These are phyloP conservation scores for Saccharomycopsis sp. DNA, from an alignment of 805 yeast genomes.

Conservation along the genomic window DNA sequence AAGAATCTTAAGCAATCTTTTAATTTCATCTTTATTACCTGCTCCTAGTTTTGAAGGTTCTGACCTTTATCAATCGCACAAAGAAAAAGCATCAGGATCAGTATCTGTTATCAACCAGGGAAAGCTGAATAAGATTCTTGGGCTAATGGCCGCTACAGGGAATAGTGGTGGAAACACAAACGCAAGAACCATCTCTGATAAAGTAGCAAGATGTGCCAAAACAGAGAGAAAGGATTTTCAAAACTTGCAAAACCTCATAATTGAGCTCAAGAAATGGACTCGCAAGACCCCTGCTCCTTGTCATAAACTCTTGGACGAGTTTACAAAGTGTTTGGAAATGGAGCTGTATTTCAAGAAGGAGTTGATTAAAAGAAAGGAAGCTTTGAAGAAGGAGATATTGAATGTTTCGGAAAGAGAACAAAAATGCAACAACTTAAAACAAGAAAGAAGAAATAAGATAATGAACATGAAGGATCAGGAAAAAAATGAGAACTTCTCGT, in stretches of 20 bases:
- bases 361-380: slow-evolving; percentile 38
- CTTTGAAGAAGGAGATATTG: slow-evolving; percentile 36
- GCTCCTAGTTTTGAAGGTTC: neutral
- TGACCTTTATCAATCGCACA: neutral
- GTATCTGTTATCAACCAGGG: neutral
- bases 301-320: slow-evolving; percentile 35
- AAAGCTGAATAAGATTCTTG: neutral
- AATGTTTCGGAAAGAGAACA: slow-evolving; percentile 46
- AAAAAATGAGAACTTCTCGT: slow-evolving; percentile 40
- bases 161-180: neutral
- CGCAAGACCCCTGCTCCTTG: slow-evolving; percentile 34
- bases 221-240: neutral
- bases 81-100: neutral
- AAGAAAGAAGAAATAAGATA: slow-evolving; percentile 33
- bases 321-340: slow-evolving; percentile 32
- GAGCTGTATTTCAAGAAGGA: slow-evolving; percentile 34
- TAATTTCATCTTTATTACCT: neutral
- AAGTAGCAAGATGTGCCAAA: neutral
- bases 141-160: neutral
- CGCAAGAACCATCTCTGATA: neutral
- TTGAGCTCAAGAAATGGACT: slow-evolving; percentile 39
- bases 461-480: slow-evolving; percentile 34
- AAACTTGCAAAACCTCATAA: neutral
- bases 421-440: slow-evolving; percentile 38
- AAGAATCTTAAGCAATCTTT: neutral